Base-by-base conservation (phyloP, 2,329 filamentous ascomycete species). In the Colletotrichum spinosum region DNA sequence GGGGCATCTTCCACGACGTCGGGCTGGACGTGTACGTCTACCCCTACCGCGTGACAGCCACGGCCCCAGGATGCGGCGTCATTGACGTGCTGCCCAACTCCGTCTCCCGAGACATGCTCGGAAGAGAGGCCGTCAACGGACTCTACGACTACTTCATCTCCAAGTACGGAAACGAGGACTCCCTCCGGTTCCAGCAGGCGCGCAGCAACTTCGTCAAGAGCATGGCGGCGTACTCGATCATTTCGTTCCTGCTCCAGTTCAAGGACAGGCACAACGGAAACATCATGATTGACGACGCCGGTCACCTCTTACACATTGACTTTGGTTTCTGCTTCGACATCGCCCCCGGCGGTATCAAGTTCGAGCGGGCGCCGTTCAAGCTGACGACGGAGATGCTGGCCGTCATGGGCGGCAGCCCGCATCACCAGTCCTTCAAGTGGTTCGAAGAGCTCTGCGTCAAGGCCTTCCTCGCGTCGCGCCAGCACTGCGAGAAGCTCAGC, bases 241-340 rank as follows among this genome's bases (percentile, higher is more conserved):
- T 99, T 70, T 97, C 93, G 0, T 99, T 97, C 81, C 84, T 99
- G 12, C 83, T 99, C 42, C 97, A 99, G 74, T 98, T 99, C 89
- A 99, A 99, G 79, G 96, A 99, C 76, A 90, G 96, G 3, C 96
- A 99, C 81, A 99, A 99, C 77, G 96, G 96, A 68, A 99, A 99
- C 83, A 99, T 99, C 83, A 99, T 99, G 97, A 90, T 99, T 69
- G 95, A 99, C 77, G 95, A 97, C 73, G 92, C 92, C 0, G 96
- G 97, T 4, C 96, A 99, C 79, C 97, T 99, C 73, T 87, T 99
- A 58, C 96, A 99, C 81, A 98, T 99, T 71, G 96, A 99, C 77
- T 99, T 99, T 74, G 96, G 96, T 9, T 99, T 99, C 86, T 98
- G 95, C 81, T 99, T 99, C 80, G 97, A 99, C 75, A 98, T 99